Evolutionary conservation across 176 grass and related monocot species (phyloP).

Genomic region (Thalia dealbata): DNA sequence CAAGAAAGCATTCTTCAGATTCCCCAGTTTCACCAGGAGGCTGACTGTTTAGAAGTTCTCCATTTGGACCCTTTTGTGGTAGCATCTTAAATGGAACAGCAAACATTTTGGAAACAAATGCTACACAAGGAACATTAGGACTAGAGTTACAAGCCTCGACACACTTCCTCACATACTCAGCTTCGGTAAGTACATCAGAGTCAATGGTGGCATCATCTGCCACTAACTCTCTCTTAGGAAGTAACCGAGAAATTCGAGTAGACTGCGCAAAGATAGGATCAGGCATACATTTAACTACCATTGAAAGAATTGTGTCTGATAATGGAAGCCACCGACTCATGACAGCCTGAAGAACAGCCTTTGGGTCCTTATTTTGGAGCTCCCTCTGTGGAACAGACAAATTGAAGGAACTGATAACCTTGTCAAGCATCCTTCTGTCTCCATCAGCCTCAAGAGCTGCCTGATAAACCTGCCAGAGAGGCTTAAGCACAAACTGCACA

Average conservation of each 20-base stretch:
- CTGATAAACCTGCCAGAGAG: constrained; percentile 54
- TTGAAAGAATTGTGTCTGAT: constrained; percentile 59
- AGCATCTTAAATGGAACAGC: constrained; percentile 50
- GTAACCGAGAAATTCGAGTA: constrained; percentile 38
- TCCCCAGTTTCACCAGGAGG: constrained; percentile 20
- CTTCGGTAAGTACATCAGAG: constrained; percentile 36
- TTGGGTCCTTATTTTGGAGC: constrained; percentile 62
- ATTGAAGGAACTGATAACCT: constrained; percentile 37
- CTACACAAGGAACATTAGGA: constrained; percentile 43
- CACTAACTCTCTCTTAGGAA: constrained; percentile 53
- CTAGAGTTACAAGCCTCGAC: constrained; percentile 46
- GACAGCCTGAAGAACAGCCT: constrained; percentile 49
- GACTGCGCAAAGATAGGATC: constrained; percentile 52
- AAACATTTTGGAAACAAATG: constrained; percentile 96
- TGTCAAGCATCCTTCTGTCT: constrained; percentile 28
- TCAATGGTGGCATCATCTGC: constrained; percentile 15
- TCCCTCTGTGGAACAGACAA: constrained; percentile 42
- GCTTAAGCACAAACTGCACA: constrained; percentile 61
- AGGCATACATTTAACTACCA: constrained; percentile 76
- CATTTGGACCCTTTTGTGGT: constrained; percentile 40
- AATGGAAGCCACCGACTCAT: constrained; percentile 75
- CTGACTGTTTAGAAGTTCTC: constrained; percentile 39
- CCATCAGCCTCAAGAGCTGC: constrained; percentile 34
- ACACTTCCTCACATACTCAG: constrained; percentile 59
- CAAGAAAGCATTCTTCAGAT: constrained; percentile 76